Base-by-base conservation (phyloP, 441 rosid species). In the Populus hybrid region DNA sequence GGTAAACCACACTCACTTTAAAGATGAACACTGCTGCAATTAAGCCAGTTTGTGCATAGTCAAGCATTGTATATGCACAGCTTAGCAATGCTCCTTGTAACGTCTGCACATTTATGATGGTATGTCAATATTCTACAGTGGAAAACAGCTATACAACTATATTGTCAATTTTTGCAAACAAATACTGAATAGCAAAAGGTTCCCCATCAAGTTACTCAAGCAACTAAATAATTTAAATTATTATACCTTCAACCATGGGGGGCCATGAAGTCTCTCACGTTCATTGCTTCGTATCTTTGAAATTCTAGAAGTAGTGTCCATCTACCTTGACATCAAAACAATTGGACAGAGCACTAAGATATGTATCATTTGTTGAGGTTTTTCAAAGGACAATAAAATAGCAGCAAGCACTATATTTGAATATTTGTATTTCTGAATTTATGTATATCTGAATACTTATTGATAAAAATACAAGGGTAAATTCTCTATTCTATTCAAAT, bases 251-350 rank as follows among this genome's bases (percentile, higher is more conserved):
- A 94, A 78, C 99, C 99, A 94, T 40, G 95, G 91, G 81, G 98
- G 99, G 70, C 98, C 99, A 16, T 87, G 95, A 63, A 96, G 97
- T 80, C 99, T 92, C 85, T 93, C 96, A 36, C 98, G 96, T 81
- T 96, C 99, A 67, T 87, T 89, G 78, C 81, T 94, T 80, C 98
- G 85, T 79, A 96, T 96, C 89, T 96, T 96, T 73, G 98, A 90
- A 85, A 94, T 92, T 88, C 98, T 92, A 77, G 99, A 94, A 77
- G 97, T 90, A 77, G 94, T 93, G 84, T 97, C 98, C 98, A 97
- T 92, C 98, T 96, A 89, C 76, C 87, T 89, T 88, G 89, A 79
- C 96, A 90, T 79, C 10, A 85, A 86, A 76, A 82, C 50, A 79
- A 73, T 69, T 61, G 76, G 30, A 69, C 21, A 63, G 78, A 23